Base-by-base conservation (phyloP, 2,329 filamentous ascomycete genomes). In the Microcyclospora pomicola region DNA sequence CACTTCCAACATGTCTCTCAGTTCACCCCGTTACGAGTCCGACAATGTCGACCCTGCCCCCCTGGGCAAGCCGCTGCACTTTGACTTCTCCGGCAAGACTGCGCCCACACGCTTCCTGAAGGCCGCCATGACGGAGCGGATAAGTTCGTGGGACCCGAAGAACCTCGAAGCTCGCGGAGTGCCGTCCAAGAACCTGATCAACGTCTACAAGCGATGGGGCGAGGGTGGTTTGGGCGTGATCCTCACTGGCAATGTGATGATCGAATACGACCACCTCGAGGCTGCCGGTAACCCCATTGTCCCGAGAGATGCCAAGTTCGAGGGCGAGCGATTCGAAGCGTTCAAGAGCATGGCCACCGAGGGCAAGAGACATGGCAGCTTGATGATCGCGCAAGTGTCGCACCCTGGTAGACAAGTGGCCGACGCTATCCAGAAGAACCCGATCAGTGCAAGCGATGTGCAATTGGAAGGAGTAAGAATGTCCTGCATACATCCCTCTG, bases 51-150 rank as follows among this genome's bases (percentile, higher is more conserved):
- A 64, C 45, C 45, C 58, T 15, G 50, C 59, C 1, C 59, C 63
- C 9, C 45, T 67, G 41, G 64, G 54, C 36, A 51, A 66, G 46
- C 60, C 63, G n/a, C 55, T 67, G 35, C 48, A 60, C 27, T 67
- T 66, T 43, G 56, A 56, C 12, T 67, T 67, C 46, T 69, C 68
- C 31, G 65, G 68, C 36, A 66, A 62, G 40, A 70, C 66, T 2
- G 75, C 75, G 2, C 69, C 68, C 31, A 82, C 81, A 52, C 65
- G 75, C n/a, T 75, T 80, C 49, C 55, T 80, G 45, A 82, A 82
- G 56, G 74, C 64, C 5, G 71, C 78, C 31, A 80, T 82, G 77
- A 72, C 72, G 2, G 78, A 82, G 53, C 63, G 68, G 6, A 59
- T 80, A 11, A 72, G 74, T 0, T 73, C 69, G 5, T 82, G 73